Percentiles rank a stretch among this genome's conserved stretches.
Evolutionary conservation across 805 yeast genomes (phyloP).

Genomic region (Naumovozyma baii): DNA sequence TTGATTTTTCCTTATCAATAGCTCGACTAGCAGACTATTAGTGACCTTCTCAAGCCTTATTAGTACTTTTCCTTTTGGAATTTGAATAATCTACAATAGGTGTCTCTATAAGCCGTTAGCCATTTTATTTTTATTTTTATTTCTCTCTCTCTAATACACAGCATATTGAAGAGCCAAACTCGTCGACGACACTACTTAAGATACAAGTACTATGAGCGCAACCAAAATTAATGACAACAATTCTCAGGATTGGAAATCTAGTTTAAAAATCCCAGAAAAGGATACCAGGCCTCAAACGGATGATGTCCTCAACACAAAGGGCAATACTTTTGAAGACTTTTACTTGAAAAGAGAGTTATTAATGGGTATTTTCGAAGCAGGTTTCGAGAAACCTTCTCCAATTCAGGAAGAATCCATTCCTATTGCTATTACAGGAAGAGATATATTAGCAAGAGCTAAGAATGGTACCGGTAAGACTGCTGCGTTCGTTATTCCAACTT

Average conservation of each 20-base stretch:
- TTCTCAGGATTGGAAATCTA: conserved; percentile 56
- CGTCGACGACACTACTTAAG: too few relatives aligned
- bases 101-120: too few relatives aligned
- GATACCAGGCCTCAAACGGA: conserved; percentile 96
- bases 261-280: conserved; percentile 65
- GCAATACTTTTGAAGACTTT: conserved; percentile 85
- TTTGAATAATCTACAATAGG: too few relatives aligned
- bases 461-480: conserved; percentile 99
- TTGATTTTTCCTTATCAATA: too few relatives aligned
- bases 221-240: conserved; percentile 1
- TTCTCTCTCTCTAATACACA: too few relatives aligned
- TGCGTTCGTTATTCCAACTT: conserved; percentile 87
- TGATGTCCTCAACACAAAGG: conserved; percentile 86
- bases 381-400: conserved; percentile 96
- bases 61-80: too few relatives aligned
- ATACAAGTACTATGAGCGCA: neutral
- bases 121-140: too few relatives aligned
- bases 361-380: conserved; percentile 98
- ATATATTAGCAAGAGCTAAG: conserved; percentile 92
- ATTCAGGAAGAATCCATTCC: conserved; percentile 97
- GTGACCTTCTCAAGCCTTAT: too few relatives aligned
- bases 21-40: too few relatives aligned
- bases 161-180: too few relatives aligned
- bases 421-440: conserved; percentile 89
- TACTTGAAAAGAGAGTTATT: conserved; percentile 82